Evolutionary conservation across 2,329 filamentous ascomycete species (phyloP).

Genomic region (Aschersonia sp.): DNA sequence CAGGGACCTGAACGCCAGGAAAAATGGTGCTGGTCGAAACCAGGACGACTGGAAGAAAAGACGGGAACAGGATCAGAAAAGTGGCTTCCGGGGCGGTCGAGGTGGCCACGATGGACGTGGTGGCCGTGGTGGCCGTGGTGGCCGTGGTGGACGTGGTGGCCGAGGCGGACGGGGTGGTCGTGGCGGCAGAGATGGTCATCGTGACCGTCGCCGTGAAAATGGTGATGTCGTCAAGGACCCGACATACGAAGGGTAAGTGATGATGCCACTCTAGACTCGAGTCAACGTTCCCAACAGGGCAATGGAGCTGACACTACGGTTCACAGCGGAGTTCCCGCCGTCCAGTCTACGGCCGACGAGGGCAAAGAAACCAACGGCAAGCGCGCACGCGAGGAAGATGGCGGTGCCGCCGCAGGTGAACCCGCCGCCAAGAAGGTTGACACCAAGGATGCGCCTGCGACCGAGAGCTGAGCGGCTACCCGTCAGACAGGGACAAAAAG

Average conservation of each 20-base stretch:
- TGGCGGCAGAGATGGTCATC: conserved; percentile 26
- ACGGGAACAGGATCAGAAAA: conserved; percentile 45
- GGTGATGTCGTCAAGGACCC: conserved; percentile 11
- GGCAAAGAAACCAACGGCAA: conserved; percentile 28
- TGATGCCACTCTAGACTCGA: too few relatives aligned
- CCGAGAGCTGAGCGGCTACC: conserved; percentile 1
- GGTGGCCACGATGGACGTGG: conserved; percentile 27
- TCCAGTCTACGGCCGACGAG: conserved; percentile 28
- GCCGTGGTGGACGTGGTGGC: conserved; percentile 24
- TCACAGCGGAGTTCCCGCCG: conserved; percentile 17
- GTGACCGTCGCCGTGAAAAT: conserved; percentile 15
- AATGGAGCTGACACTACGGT: not conserved
- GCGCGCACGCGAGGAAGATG: conserved; percentile 39
- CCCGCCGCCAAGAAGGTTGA: conserved; percentile 50
- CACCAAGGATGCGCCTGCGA: conserved; percentile 24
- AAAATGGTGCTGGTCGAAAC: conserved; percentile 23
- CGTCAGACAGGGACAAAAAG: not conserved
- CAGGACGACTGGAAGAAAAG: conserved; percentile 49
- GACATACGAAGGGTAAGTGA: conserved; percentile 18
- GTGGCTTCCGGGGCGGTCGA: conserved; percentile 37
- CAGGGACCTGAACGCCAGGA: conserved; percentile 16
- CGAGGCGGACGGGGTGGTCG: conserved; percentile 24
- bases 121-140: conserved; percentile 25
- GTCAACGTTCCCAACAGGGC: conserved; percentile 5
- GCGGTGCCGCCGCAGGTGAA: conserved; percentile 18